These are phyloP conservation scores for Lactarius sanguifluus DNA, from an alignment of 768 basidiomycete genomes.

Conservation along the genomic window DNA sequence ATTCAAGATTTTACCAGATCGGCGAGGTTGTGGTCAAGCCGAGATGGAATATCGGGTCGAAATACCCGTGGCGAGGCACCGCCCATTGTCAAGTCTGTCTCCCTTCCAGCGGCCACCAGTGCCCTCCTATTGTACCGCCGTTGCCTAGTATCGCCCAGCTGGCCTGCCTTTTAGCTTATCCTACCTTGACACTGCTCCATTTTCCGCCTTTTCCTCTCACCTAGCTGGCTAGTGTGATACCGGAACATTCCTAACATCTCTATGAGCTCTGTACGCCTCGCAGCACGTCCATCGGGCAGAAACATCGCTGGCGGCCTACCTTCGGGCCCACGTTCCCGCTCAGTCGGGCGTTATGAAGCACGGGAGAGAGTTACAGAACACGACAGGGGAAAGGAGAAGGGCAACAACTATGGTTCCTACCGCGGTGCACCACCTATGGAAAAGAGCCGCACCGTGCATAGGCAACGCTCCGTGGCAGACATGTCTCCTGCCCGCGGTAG, in stretches of 20 bases:
- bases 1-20: too few relatives aligned
- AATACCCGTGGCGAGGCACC: background rate
- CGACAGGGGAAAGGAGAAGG: constrained; percentile 16
- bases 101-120: background rate
- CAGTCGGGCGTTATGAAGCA: constrained; percentile 32
- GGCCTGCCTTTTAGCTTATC: background rate
- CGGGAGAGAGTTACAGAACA: constrained; percentile 5
- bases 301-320: constrained; percentile 39
- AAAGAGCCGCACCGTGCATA: constrained; percentile 28
- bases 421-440: constrained; percentile 21
- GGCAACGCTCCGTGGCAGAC: constrained; percentile 30
- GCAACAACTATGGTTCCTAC: constrained; percentile 23
- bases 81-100: background rate
- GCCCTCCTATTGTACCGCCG: background rate
- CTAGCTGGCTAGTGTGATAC: constrained; percentile 24
- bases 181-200: background rate
- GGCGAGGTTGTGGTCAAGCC: too few relatives aligned
- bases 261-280: constrained; percentile 26
- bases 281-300: constrained; percentile 16
- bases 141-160: background rate
- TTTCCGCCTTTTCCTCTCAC: background rate
- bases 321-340: constrained; percentile 42
- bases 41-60: background rate
- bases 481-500: constrained; percentile 22
- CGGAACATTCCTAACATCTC: background rate